phyloP scores from a whole-genome alignment of 805 yeast genomes.

The Clavispora fructus region DNA sequence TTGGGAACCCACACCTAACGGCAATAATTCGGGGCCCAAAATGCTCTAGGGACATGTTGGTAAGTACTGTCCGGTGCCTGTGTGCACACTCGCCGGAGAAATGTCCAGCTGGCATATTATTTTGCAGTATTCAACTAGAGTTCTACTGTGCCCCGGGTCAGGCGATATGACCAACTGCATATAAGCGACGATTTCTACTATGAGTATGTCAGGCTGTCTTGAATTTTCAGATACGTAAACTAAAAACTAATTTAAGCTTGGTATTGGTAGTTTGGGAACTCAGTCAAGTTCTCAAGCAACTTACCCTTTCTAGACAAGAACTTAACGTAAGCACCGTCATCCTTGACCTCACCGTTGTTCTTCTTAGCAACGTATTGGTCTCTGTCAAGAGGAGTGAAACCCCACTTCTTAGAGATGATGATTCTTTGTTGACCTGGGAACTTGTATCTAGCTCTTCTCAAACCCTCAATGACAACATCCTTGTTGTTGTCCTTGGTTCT shows the following conservation, averaged over 20 bases:
- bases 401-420: conserved; percentile 99
- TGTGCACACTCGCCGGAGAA: too few relatives aligned
- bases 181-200: neutral
- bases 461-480: conserved; percentile 96
- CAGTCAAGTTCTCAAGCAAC: conserved; percentile 82
- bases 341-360: conserved; percentile 97
- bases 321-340: conserved; percentile 99
- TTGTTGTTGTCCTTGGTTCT: conserved; percentile 98
- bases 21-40: too few relatives aligned
- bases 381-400: conserved; percentile 99
- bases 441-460: conserved; percentile 99
- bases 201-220: neutral
- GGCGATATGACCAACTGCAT: too few relatives aligned
- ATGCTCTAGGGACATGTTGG: too few relatives aligned
- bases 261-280: conserved; percentile 85
- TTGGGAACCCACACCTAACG: too few relatives aligned
- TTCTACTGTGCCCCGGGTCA: too few relatives aligned
- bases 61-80: too few relatives aligned
- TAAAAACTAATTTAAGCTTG: conserved; percentile 29
- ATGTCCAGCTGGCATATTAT: too few relatives aligned
- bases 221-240: neutral
- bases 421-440: conserved; percentile 99
- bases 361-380: conserved; percentile 91
- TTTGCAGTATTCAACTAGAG: too few relatives aligned
- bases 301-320: conserved; percentile 96